Conservation (phyloP, 345 rosid genomes). For the Aquilaria sinensis region DNA sequence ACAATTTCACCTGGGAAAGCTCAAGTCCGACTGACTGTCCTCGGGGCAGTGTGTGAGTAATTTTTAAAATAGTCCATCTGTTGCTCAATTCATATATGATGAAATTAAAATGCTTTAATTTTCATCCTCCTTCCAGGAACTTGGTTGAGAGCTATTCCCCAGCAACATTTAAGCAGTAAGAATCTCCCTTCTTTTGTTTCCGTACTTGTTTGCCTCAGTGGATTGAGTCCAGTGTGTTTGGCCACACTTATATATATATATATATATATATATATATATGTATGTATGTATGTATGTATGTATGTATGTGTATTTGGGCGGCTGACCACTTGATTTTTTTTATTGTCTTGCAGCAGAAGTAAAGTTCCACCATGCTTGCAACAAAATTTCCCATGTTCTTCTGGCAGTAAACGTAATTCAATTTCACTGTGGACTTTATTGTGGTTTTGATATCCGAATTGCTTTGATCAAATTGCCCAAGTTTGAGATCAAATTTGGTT, state of each 20-base stretch:
- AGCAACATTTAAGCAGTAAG: conserved; percentile 45
- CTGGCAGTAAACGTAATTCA: conserved; percentile 42
- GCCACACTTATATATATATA: too few species aligned
- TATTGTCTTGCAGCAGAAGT: conserved; percentile 38
- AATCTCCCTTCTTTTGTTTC: conserved; percentile 5
- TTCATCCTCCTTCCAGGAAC: conserved; percentile 41
- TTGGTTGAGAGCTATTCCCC: conserved; percentile 67
- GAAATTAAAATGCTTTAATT: neutral
- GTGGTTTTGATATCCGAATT: too few species aligned
- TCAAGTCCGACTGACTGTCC: conserved; percentile 49
- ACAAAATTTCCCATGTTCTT: conserved; percentile 57
- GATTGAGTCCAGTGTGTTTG: neutral
- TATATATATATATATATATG: too few species aligned
- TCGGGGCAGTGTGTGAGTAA: conserved; percentile 61
- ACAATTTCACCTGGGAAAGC: conserved; percentile 62
- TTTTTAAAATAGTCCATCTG: conserved; percentile 1
- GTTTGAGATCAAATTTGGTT: too few species aligned
- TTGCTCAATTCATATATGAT: conserved; percentile 3
- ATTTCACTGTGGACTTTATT: neutral
- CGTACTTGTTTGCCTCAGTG: neutral
- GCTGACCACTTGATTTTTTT: neutral
- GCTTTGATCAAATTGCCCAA: too few species aligned
- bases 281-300: too few species aligned
- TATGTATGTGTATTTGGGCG: too few species aligned
- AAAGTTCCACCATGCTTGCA: conserved; percentile 46